Evolutionary conservation across 495 filamentous ascomycete genomes (phyloP).

Genomic region (Diplogelasinospora grovesii): DNA sequence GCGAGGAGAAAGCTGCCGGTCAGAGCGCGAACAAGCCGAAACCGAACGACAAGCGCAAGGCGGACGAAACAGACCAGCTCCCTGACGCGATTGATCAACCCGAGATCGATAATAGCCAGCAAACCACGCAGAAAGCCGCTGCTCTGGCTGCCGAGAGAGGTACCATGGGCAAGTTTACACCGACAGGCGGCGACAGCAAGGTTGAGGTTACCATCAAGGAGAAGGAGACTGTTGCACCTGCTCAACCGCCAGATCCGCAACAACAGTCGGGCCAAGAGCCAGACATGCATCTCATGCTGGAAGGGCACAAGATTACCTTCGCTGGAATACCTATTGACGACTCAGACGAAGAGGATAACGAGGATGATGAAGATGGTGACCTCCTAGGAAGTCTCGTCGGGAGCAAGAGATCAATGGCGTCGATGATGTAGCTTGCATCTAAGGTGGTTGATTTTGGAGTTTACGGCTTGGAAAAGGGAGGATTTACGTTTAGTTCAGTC

Average conservation of each 20-base stretch:
- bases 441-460: no score
- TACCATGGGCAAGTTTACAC: constrained; percentile 27
- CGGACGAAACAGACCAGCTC: neutral
- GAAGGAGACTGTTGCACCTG: constrained; percentile 30
- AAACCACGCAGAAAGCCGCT: constrained; percentile 26
- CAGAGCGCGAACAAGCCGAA: neutral
- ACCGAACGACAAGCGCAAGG: neutral
- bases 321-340: constrained; percentile 14
- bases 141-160: constrained; percentile 51
- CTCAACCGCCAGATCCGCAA: constrained; percentile 18
- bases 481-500: no score
- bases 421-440: no score
- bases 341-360: constrained; percentile 3
- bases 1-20: constrained; percentile 16
- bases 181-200: constrained; percentile 6
- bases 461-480: no score
- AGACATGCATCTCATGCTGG: constrained; percentile 36
- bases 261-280: constrained; percentile 5
- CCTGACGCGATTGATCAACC: constrained; percentile 8
- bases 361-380: constrained; percentile 11
- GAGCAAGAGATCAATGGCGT: constrained; percentile 12
- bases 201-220: constrained; percentile 44
- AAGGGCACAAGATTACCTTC: constrained; percentile 41
- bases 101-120: constrained; percentile 7
- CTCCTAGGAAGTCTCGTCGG: no score